Conservation (phyloP, 495 filamentous ascomycete genomes). For the Lichina pygmaea region DNA sequence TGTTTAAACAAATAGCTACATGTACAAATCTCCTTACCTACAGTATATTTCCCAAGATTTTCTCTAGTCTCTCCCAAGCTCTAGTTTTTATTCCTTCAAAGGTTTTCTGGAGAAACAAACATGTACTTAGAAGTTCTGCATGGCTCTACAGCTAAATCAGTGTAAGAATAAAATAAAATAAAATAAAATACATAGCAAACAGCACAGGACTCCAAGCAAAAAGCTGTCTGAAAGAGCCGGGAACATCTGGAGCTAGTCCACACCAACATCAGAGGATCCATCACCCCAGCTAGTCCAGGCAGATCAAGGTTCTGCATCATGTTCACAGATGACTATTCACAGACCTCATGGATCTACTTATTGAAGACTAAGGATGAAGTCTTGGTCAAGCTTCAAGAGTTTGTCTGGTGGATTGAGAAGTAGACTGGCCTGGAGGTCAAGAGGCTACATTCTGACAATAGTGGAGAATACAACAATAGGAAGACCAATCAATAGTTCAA, state of each 20-base stretch:
- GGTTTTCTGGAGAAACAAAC: too few relatives aligned
- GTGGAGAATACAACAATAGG: neutral
- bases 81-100: too few relatives aligned
- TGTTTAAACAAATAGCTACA: too few relatives aligned
- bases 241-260: slow-evolving; percentile 1
- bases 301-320: neutral
- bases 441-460: neutral
- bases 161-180: too few relatives aligned
- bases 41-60: too few relatives aligned
- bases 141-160: too few relatives aligned
- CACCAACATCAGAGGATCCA: neutral
- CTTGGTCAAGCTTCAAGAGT: neutral
- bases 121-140: too few relatives aligned
- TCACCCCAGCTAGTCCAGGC: neutral
- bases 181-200: neutral
- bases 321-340: neutral
- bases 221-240: neutral
- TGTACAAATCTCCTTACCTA: too few relatives aligned
- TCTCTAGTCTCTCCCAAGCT: too few relatives aligned
- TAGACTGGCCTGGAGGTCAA: neutral
- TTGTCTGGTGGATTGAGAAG: neutral
- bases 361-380: neutral
- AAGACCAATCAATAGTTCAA: neutral
- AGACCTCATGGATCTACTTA: neutral
- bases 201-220: neutral